phyloP scores from a whole-genome alignment of 495 filamentous ascomycete genomes.

The Daldinia loculata region DNA sequence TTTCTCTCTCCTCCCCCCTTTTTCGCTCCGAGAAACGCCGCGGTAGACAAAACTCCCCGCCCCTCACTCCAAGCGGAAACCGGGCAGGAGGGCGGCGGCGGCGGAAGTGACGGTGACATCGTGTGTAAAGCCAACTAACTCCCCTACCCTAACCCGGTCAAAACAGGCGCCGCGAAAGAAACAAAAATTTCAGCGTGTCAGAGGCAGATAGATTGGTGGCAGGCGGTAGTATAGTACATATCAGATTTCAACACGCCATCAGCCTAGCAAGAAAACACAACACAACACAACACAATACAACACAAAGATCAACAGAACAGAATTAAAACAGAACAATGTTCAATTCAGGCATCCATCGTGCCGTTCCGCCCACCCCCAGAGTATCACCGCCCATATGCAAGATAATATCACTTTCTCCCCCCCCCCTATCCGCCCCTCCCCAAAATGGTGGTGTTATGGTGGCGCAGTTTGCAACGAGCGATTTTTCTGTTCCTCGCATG shows the following conservation, averaged over 20 bases:
- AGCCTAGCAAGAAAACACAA: not conserved
- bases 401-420: not conserved
- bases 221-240: not conserved
- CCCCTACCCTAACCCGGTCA: not conserved
- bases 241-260: not conserved
- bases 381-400: slow-evolving; percentile 1
- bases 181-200: too few relatives aligned
- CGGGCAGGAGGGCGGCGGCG: too few relatives aligned
- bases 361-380: not conserved
- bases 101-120: not conserved
- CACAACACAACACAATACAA: not conserved
- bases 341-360: not conserved
- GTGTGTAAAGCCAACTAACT: not conserved
- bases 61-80: too few relatives aligned
- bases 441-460: not conserved
- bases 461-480: not conserved
- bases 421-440: not conserved
- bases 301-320: not conserved
- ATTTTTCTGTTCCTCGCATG: not conserved
- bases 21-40: too few relatives aligned
- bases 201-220: too few relatives aligned
- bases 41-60: too few relatives aligned
- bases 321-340: not conserved
- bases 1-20: too few relatives aligned
- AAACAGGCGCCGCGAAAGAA: too few relatives aligned